Conservation (phyloP, 352 stramenopile genomes). For the Pythium aquatile region DNA sequence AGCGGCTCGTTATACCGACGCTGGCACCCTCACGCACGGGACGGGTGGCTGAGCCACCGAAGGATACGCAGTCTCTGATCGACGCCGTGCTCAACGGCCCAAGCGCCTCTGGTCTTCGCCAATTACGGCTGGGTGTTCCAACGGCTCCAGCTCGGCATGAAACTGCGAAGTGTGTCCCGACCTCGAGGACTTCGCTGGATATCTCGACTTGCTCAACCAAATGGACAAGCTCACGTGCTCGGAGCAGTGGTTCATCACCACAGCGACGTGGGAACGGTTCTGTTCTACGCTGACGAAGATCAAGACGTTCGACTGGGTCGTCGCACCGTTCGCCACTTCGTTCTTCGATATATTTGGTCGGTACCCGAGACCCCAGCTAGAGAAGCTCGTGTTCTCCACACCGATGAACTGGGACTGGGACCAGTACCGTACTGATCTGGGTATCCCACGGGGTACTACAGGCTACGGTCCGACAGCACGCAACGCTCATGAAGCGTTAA, state of each 20-base stretch:
- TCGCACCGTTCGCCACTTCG: slow-evolving; percentile 14
- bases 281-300: slow-evolving; percentile 7
- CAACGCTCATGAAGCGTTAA: slow-evolving; percentile 9
- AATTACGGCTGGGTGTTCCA: neutral
- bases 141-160: slow-evolving; percentile 1
- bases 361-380: slow-evolving; percentile 14
- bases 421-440: slow-evolving; percentile 3
- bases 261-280: slow-evolving; percentile 14
- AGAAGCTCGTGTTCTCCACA: slow-evolving; percentile 16
- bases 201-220: slow-evolving; percentile 1
- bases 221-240: slow-evolving; percentile 11
- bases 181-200: slow-evolving; percentile 13
- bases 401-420: slow-evolving; percentile 24
- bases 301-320: slow-evolving; percentile 22
- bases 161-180: slow-evolving; percentile 1
- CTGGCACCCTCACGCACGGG: slow-evolving; percentile 4
- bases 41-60: neutral
- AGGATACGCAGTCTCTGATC: slow-evolving; percentile 10
- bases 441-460: neutral
- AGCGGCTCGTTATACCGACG: slow-evolving; percentile 8
- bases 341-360: slow-evolving; percentile 28
- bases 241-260: slow-evolving; percentile 20
- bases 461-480: slow-evolving; percentile 12
- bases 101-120: neutral
- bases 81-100: neutral